Base-by-base conservation (phyloP, 495 filamentous ascomycete genomes). In the Penicillium samsonianum region DNA sequence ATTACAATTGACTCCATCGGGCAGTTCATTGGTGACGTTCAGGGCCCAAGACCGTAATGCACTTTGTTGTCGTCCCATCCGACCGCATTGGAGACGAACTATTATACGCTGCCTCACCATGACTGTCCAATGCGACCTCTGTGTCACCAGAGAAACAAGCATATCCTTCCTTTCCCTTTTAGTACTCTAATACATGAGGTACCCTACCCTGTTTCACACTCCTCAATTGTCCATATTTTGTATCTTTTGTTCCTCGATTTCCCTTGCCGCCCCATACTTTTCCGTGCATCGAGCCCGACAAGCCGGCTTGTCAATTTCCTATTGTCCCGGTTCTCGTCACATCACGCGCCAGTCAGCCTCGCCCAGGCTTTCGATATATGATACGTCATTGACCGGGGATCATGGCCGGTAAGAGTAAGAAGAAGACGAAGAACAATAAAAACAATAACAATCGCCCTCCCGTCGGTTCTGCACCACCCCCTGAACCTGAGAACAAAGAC, bases 101-200 rank as follows among this genome's bases (percentile, higher is more conserved):
- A 69, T 73, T 68, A 75, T 75, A 75, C 74, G 74, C 67, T 67
- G 74, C 72, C 72, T 77, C 65, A 63, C 67, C 48, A 67, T 73
- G 54, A 54, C 58, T 41, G 55, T 70, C 63, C 62, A 71, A 69
- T 69, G 57, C 57, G 50, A 55, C 50, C 50, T 52, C 46, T 52
- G 44, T 56, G 58, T 66, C 58, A 28, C 48, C 61, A 47, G 59
- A 63, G 59, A 55, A 61, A 65, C 64, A 64, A 62, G 67, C 64
- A 64, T 69, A 67, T 60, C 57, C 59, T 67, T 65, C 55, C 4
- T 65, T 67, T 59, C 60, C 63, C 31, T 53, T 67, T 67, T 59
- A 38, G 64, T 68, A 53, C 62, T 65, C 67, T 69, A 64, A 68
- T 71, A 71, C 71, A 67, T 61, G 53, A 57, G 43, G 57, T 63